These are phyloP conservation scores for Trichoderma asperellum DNA, from an alignment of 2,329 filamentous ascomycete genomes.

Conservation along the genomic window DNA sequence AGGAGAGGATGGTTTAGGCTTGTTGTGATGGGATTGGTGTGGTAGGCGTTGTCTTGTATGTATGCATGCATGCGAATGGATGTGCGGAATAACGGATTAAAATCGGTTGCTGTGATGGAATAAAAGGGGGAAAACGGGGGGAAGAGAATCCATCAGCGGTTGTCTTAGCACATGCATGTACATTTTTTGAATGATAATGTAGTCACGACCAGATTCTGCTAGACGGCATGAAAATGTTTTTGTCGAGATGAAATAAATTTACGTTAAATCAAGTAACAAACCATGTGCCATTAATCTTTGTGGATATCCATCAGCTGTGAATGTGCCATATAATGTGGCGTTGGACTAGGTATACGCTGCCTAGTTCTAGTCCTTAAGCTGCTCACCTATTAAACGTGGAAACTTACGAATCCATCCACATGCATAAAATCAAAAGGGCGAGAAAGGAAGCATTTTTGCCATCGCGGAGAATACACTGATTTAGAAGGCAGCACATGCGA, in stretches of 20 bases:
- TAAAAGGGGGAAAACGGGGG: background rate
- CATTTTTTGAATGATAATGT: constrained; percentile 7
- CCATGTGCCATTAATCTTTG: background rate
- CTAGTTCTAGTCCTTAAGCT: background rate
- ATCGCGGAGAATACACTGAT: background rate
- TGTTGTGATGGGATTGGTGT: background rate
- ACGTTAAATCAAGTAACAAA: background rate
- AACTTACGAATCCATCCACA: background rate
- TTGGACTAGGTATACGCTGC: background rate
- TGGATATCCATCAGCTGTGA: background rate
- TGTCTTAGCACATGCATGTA: constrained; percentile 14
- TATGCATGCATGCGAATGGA: background rate
- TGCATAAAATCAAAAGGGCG: background rate
- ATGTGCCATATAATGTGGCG: background rate
- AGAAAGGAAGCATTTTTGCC: background rate
- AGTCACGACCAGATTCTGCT: constrained; percentile 6
- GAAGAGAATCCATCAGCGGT: background rate
- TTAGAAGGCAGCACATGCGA: too few species aligned
- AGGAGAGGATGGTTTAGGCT: background rate
- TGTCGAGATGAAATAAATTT: background rate
- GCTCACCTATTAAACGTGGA: background rate
- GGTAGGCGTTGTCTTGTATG: background rate
- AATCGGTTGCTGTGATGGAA: background rate
- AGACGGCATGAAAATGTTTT: constrained; percentile 8
- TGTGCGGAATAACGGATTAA: background rate